Evolutionary conservation across 805 yeast species (phyloP).

Genomic region (Brettanomyces sp.): DNA sequence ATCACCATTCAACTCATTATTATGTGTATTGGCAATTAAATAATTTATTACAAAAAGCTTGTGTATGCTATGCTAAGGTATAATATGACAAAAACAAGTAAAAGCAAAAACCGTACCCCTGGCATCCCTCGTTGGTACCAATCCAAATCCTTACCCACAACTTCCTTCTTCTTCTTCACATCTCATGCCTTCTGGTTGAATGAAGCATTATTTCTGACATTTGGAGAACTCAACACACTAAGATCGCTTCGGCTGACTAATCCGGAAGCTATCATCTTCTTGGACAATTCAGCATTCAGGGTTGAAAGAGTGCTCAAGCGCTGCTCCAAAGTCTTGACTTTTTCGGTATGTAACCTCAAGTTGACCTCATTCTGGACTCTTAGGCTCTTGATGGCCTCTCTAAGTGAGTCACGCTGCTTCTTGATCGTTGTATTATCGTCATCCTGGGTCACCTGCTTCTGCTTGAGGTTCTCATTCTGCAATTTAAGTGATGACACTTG

Average conservation of each 20-base stretch:
- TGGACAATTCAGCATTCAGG: slow-evolving; percentile 6
- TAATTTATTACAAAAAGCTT: too few species aligned
- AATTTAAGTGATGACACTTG: slow-evolving; percentile 20
- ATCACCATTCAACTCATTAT: too few species aligned
- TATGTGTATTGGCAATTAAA: too few species aligned
- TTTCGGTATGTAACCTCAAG: slow-evolving; percentile 2
- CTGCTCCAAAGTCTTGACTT: slow-evolving; percentile 2
- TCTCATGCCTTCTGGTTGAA: slow-evolving; percentile 1
- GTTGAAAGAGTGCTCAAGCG: slow-evolving; percentile 7
- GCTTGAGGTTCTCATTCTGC: slow-evolving; percentile 25
- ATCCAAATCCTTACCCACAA: too few species aligned
- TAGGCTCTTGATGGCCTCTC: slow-evolving; percentile 12
- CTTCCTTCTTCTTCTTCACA: too few species aligned
- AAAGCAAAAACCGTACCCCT: too few species aligned
- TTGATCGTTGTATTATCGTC: slow-evolving; percentile 6
- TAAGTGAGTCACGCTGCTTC: slow-evolving; percentile 4
- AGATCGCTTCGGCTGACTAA: not conserved
- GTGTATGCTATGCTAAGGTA: too few species aligned
- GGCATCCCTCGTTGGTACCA: too few species aligned
- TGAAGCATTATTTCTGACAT: slow-evolving; percentile 9
- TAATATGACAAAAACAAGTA: too few species aligned
- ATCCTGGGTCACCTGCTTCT: slow-evolving; percentile 18
- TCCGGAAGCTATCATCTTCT: slow-evolving; percentile 4
- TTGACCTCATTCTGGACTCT: slow-evolving; percentile 20
- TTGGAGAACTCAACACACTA: slow-evolving; percentile 8